These are phyloP conservation scores for Aspergillus heteromorphus DNA, from an alignment of 495 filamentous ascomycete genomes.

Conservation along the genomic window DNA sequence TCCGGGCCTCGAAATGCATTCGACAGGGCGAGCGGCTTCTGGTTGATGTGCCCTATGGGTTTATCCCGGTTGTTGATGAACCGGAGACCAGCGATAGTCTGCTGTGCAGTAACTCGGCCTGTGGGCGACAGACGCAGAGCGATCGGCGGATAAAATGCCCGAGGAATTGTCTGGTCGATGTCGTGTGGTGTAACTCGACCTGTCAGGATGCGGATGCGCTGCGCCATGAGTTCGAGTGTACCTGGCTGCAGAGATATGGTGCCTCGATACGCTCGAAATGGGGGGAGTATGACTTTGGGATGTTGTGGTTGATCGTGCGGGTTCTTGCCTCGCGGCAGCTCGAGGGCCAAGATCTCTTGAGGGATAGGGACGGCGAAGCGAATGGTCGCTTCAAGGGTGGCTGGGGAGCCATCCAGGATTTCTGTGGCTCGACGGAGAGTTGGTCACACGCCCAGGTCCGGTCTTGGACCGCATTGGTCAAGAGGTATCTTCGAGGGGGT, in stretches of 20 bases:
- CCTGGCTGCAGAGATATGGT: constrained; percentile 30
- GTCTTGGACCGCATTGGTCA: constrained; percentile 27
- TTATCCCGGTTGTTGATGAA: constrained; percentile 31
- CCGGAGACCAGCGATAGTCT: constrained; percentile 18
- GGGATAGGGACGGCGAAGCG: neutral
- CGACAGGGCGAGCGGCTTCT: constrained; percentile 27
- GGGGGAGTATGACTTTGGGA: constrained; percentile 36
- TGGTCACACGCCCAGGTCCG: constrained; percentile 33
- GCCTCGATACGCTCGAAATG: constrained; percentile 26
- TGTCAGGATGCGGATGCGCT: constrained; percentile 21
- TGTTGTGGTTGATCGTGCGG: constrained; percentile 39
- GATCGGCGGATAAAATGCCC: constrained; percentile 18
- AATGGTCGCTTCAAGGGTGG: constrained; percentile 12
- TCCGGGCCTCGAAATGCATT: constrained; percentile 24
- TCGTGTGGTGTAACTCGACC: constrained; percentile 26
- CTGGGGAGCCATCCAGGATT: constrained; percentile 29
- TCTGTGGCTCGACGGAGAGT: constrained; percentile 30
- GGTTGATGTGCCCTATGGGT: constrained; percentile 30
- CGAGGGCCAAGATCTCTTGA: constrained; percentile 7
- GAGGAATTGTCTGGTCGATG: constrained; percentile 26
- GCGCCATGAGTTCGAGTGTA: constrained; percentile 34
- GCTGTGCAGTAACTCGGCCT: constrained; percentile 33
- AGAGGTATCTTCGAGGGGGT: constrained; percentile 29
- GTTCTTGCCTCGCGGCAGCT: constrained; percentile 26
- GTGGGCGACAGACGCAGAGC: constrained; percentile 18